These are phyloP conservation scores for Isatis lusitanica DNA, from an alignment of 441 rosid genomes.

Conservation along the genomic window DNA sequence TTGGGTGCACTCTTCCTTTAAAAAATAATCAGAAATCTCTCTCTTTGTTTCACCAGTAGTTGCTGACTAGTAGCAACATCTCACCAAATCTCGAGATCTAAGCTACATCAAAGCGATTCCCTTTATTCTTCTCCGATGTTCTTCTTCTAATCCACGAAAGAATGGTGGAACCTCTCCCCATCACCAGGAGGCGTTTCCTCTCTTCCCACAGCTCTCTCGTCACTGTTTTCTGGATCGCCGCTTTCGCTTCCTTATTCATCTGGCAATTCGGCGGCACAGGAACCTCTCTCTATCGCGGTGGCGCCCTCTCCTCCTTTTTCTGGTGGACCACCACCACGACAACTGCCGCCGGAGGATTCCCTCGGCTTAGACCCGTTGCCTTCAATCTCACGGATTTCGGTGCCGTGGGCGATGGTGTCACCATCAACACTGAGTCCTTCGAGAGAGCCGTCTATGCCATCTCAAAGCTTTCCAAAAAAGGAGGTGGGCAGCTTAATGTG, in stretches of 20 bases:
- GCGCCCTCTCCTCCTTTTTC: conserved; percentile 37
- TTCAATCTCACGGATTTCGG: conserved; percentile 91
- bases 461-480: conserved; percentile 67
- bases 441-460: conserved; percentile 76
- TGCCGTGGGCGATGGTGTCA: conserved; percentile 82
- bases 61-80: conserved; percentile 17
- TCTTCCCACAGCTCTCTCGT: conserved; percentile 78
- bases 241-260: conserved; percentile 70
- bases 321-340: conserved; percentile 41
- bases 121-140: neutral
- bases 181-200: conserved; percentile 54
- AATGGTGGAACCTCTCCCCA: conserved; percentile 60
- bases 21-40: neutral
- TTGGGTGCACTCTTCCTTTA: conserved; percentile 14
- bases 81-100: conserved; percentile 15
- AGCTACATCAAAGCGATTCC: neutral
- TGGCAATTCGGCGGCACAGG: conserved; percentile 65
- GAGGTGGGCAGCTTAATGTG: conserved; percentile 92
- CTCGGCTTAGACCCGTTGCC: conserved; percentile 52
- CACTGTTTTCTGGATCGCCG: conserved; percentile 79
- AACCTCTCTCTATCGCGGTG: conserved; percentile 29
- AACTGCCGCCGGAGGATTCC: conserved; percentile 36
- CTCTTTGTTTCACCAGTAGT: neutral
- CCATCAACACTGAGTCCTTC: conserved; percentile 82
- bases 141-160: neutral